Evolutionary conservation across 805 yeast genomes (phyloP).

Genomic region (Kuraishia ogatae): DNA sequence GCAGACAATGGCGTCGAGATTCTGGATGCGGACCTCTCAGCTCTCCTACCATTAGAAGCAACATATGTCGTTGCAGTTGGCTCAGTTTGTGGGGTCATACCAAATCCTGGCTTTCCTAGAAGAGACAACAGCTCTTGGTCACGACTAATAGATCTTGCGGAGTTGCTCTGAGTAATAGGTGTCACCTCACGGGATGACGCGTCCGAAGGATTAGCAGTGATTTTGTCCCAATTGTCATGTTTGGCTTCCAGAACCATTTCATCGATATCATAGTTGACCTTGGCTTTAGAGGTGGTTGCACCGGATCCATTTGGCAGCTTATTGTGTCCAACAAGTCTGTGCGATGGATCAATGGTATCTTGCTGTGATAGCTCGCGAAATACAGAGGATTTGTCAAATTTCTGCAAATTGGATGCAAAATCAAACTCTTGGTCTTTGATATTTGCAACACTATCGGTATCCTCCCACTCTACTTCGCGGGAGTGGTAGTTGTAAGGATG

Average conservation of each 20-base stretch:
- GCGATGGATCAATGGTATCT: conserved; percentile 52
- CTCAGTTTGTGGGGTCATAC: background rate
- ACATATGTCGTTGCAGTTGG: background rate
- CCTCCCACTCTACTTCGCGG: conserved; percentile 14
- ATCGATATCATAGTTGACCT: conserved; percentile 51
- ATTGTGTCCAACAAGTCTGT: conserved; percentile 71
- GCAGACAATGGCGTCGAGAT: conserved; percentile 12
- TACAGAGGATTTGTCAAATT: conserved; percentile 74
- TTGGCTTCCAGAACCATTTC: conserved; percentile 63
- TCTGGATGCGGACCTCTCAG: conserved; percentile 7
- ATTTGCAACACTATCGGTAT: conserved; percentile 33
- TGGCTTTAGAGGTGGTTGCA: conserved; percentile 11
- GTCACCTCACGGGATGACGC: conserved; percentile 1
- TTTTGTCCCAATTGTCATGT: conserved; percentile 46
- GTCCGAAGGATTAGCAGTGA: conserved; percentile 6
- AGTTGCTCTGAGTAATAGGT: conserved; percentile 4
- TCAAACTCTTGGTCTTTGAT: conserved; percentile 66
- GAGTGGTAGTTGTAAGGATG: conserved; percentile 13
- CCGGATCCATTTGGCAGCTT: conserved; percentile 23
- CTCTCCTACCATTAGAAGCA: background rate
- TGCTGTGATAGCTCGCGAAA: conserved; percentile 64
- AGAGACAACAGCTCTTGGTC: background rate
- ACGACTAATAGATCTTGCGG: background rate
- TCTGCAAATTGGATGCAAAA: conserved; percentile 70
- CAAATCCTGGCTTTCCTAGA: background rate